A percentile compares a stretch with the other conserved stretches of the same genome.
phyloP scores from a whole-genome alignment of 768 basidiomycete genomes.

The Filobasidium floriforme region DNA sequence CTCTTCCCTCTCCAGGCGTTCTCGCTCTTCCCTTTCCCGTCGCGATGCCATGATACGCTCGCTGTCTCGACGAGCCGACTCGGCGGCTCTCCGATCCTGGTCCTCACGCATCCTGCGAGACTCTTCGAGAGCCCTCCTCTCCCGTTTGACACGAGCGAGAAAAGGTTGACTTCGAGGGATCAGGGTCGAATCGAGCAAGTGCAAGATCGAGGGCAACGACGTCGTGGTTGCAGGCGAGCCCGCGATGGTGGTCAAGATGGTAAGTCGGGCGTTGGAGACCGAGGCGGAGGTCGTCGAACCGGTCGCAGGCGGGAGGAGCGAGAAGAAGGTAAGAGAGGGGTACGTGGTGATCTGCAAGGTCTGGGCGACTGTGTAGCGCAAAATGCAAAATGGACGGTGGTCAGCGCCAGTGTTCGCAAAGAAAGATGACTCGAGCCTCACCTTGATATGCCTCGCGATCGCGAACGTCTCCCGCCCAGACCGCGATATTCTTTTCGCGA shows the following conservation, averaged over 20 bases:
- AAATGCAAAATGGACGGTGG: slow-evolving; percentile 35
- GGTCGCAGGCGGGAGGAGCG: slow-evolving; percentile 64
- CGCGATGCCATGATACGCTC: slow-evolving; percentile 57
- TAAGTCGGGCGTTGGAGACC: slow-evolving; percentile 51
- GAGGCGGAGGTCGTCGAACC: slow-evolving; percentile 44
- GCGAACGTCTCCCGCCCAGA: slow-evolving; percentile 89
- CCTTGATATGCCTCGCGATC: slow-evolving; percentile 74
- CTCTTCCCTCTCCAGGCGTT: slow-evolving; percentile 27
- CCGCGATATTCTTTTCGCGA: slow-evolving; percentile 64
- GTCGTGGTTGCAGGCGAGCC: slow-evolving; percentile 59
- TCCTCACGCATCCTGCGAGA: slow-evolving; percentile 62
- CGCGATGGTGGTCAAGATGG: slow-evolving; percentile 77
- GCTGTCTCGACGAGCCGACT: slow-evolving; percentile 59
- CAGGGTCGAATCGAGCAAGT: slow-evolving; percentile 63
- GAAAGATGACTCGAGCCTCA: slow-evolving; percentile 32
- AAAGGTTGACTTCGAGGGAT: slow-evolving; percentile 74
- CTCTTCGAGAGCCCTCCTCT: slow-evolving; percentile 44
- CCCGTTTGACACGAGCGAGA: slow-evolving; percentile 57
- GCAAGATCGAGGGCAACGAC: slow-evolving; percentile 56
- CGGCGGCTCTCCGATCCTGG: slow-evolving; percentile 67
- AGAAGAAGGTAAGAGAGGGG: slow-evolving; percentile 85
- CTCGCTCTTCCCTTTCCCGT: slow-evolving; percentile 50
- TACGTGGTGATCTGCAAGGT: slow-evolving; percentile 75
- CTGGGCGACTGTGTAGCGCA: slow-evolving; percentile 47
- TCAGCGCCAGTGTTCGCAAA: slow-evolving; percentile 23